Base-by-base conservation (phyloP, 2,329 filamentous ascomycete genomes). In the Leptoxyphium fumago region DNA sequence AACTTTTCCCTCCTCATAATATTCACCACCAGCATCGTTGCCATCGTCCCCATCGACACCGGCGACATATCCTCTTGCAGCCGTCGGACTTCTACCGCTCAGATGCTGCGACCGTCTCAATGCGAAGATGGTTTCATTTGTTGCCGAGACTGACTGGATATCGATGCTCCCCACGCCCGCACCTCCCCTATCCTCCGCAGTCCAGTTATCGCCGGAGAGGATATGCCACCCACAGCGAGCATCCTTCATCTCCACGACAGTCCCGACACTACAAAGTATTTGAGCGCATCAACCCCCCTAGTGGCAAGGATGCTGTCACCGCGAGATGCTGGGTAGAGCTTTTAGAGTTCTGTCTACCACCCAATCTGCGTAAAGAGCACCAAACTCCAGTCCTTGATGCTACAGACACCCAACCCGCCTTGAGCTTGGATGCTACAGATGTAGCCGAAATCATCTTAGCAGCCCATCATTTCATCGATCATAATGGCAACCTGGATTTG, bases 271-370 rank as follows among this genome's bases (percentile, higher is more conserved):
- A 36, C 9, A 13, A 36, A 15, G 32, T 36, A 13, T 36, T 36
- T 9, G 13, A 36, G 32, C 32, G 32, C 15, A 15, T 36, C 32
- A 36, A 36, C 3, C 32, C 32, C 15, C 32, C 32, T 13, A 36
- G 4, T 15, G 32, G 32, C 13, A 36, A 36, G 15, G 13, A 36
- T 36, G 32, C 32, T 9, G 32, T 15, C 32, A 13, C 4, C 15
- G 32, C 32, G 11, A 36, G 11, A 13, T 36, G 55, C 48, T 65
- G 62, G 62, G 50, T 64, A 26, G 43, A 48, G 15, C 52, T 54
- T 41, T 50, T 67, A 42, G 64, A 66, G 17, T 53, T 50, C 18
- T 59, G 57, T 40, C 55, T 68, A 40, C 64, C 64, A 14, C 41
- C 50, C 10, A 51, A 59, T 41, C 47, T 66, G 39, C 61, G 58